Percentiles rank a stretch among this genome's conserved stretches.
phyloP scores from a whole-genome alignment of 495 filamentous ascomycete genomes.

The Neurospora sp. region DNA sequence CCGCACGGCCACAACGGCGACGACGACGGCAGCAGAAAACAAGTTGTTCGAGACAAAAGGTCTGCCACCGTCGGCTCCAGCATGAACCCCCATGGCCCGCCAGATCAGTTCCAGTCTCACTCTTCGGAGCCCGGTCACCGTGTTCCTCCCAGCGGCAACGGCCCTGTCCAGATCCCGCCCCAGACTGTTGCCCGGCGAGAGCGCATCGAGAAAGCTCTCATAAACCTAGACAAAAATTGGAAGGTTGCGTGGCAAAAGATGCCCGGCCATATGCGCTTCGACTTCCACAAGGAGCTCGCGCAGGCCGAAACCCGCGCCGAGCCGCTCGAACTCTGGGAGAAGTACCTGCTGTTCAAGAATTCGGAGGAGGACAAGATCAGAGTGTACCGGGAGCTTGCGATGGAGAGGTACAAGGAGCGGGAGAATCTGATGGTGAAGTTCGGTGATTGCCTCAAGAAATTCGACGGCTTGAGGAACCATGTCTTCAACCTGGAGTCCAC shows the following conservation, averaged over 20 bases:
- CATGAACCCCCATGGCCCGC: background rate
- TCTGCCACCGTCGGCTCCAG: background rate
- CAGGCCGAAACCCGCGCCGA: background rate
- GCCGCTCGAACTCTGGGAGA: background rate
- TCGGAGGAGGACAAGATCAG: background rate
- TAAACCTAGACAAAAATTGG: background rate
- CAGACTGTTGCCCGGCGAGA: background rate
- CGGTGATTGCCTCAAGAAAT: background rate
- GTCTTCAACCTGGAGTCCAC: background rate
- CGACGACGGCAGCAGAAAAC: too few relatives aligned
- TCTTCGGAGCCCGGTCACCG: background rate
- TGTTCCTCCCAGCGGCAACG: background rate
- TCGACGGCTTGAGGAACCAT: background rate
- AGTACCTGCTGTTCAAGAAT: background rate
- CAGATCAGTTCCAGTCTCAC: background rate
- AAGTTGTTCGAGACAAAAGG: background rate
- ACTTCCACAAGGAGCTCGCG: background rate
- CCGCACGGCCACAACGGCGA: too few relatives aligned
- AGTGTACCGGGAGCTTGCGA: background rate
- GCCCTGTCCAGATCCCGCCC: background rate
- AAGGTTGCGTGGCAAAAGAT: background rate
- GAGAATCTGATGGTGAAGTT: background rate
- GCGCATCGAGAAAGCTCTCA: background rate
- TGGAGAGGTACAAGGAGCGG: background rate
- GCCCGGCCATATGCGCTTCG: background rate